phyloP scores from a whole-genome alignment of 2,329 filamentous ascomycete species.

The Lanzia echinophila region DNA sequence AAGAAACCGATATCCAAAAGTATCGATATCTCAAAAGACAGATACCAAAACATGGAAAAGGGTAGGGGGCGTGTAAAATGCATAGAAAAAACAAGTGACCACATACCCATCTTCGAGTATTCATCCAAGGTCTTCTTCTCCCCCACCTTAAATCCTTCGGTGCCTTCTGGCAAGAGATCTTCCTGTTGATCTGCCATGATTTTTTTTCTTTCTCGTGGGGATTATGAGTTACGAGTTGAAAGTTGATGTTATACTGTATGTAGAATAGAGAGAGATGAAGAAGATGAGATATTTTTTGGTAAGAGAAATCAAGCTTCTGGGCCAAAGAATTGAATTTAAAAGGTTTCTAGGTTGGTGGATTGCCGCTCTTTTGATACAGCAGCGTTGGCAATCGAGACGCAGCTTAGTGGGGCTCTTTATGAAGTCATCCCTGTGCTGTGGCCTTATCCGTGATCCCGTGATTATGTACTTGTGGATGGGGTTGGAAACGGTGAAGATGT shows the following conservation, averaged over 20 bases:
- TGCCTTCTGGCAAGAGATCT: conserved; percentile 79
- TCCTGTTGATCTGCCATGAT: conserved; percentile 44
- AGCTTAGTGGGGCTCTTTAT: conserved; percentile 7
- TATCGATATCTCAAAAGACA: no score
- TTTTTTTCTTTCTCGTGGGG: conserved; percentile 9
- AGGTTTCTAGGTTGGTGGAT: conserved; percentile 9
- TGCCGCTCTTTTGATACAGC: conserved; percentile 10
- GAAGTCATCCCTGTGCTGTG: neutral
- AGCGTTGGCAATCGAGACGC: conserved; percentile 11
- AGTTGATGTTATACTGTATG: no score
- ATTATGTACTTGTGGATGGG: no score
- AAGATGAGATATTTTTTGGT: neutral
- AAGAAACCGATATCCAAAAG: no score
- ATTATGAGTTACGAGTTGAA: neutral
- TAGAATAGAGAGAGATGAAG: neutral
- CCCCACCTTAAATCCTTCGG: conserved; percentile 94
- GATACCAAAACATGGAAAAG: no score
- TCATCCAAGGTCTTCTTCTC: conserved; percentile 98
- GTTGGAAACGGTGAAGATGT: no score
- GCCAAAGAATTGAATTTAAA: conserved; percentile 7
- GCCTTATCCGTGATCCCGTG: neutral
- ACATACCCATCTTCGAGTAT: conserved; percentile 85
- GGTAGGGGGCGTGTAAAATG: no score
- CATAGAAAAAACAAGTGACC: neutral
- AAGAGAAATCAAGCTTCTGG: no score